Conservation (phyloP, 495 filamentous ascomycete genomes). For the Neurospora sp. region DNA sequence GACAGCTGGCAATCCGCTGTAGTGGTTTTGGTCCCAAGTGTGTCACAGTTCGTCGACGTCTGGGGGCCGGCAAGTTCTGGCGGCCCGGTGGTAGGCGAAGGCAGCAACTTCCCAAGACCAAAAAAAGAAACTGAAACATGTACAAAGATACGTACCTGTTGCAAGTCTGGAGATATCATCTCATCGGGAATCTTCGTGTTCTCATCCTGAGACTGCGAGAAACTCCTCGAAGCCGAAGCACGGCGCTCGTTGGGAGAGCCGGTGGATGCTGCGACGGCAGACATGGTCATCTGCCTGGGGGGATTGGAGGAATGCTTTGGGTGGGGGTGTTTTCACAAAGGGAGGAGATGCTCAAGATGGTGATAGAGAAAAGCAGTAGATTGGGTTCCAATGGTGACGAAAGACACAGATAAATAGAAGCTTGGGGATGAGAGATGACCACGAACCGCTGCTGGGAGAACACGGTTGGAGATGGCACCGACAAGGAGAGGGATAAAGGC, state of each 20-base stretch:
- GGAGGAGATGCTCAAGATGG: constrained; percentile 21
- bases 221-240: constrained; percentile 20
- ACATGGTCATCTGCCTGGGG: constrained; percentile 28
- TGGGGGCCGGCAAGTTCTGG: neutral
- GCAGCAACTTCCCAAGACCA: neutral
- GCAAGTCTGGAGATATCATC: neutral
- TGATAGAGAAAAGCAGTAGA: constrained; percentile 16
- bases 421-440: neutral
- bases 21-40: neutral
- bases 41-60: neutral
- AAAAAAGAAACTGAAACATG: neutral
- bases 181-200: constrained; percentile 26
- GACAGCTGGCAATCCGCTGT: neutral
- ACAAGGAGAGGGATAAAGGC: neutral
- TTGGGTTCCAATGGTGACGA: constrained; percentile 1
- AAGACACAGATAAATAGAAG: neutral
- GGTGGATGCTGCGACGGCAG: constrained; percentile 27
- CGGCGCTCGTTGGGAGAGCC: constrained; percentile 41
- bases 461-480: neutral
- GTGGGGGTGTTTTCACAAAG: constrained; percentile 1
- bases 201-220: constrained; percentile 28
- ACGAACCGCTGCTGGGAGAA: neutral
- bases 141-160: neutral
- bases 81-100: neutral
- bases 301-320: constrained; percentile 5